Conservation (phyloP, 371 early-diverging fungal species). For the Smittium culicis region DNA sequence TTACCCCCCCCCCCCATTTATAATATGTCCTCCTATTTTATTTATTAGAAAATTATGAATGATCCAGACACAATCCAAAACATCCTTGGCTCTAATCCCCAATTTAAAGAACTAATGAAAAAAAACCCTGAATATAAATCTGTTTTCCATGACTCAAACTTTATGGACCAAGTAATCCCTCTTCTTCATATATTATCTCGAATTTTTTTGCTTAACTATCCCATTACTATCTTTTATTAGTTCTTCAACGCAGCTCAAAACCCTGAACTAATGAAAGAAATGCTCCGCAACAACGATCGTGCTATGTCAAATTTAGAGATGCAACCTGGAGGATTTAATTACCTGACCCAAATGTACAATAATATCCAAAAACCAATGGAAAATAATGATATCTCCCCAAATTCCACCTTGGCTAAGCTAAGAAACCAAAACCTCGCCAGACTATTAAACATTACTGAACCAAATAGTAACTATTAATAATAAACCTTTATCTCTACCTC, state of each 20-base stretch:
- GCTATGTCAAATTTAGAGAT: constrained; percentile 72
- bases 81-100: constrained; percentile 35
- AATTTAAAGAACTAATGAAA: constrained; percentile 55
- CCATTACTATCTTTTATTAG: neutral
- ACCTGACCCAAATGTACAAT: constrained; percentile 63
- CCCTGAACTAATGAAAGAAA: constrained; percentile 65
- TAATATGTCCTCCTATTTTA: neutral
- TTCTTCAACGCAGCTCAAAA: constrained; percentile 35
- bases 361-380: constrained; percentile 59
- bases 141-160: constrained; percentile 58
- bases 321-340: constrained; percentile 73
- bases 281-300: constrained; percentile 70
- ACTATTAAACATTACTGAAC: constrained; percentile 41
- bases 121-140: constrained; percentile 66
- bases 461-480: constrained; percentile 10
- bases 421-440: constrained; percentile 49
- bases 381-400: constrained; percentile 33
- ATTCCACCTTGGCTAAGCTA: constrained; percentile 39
- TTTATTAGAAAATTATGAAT: constrained; percentile 26
- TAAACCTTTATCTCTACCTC: no score
- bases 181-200: neutral
- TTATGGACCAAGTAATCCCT: constrained; percentile 47
- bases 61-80: constrained; percentile 3
- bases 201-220: neutral
- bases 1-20: no score